Conservation (phyloP, 2,329 filamentous ascomycete species). For the Cytospora chrysosperma region DNA sequence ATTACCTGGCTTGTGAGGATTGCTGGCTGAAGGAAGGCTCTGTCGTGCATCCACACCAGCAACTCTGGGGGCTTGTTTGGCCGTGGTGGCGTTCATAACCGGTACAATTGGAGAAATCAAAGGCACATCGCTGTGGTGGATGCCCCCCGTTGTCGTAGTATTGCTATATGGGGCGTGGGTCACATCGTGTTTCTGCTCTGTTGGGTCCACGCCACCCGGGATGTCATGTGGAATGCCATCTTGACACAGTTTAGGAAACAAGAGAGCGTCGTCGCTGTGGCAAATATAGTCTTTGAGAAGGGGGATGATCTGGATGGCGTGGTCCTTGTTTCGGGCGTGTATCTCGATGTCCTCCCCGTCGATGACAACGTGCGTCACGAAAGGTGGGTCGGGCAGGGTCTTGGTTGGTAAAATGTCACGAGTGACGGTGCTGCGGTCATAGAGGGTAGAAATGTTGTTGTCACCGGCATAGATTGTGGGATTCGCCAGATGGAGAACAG, state of each 20-base stretch:
- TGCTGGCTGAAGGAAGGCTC: too few relatives aligned
- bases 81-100: too few relatives aligned
- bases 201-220: neutral
- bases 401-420: neutral
- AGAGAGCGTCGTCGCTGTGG: neutral
- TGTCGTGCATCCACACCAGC: too few relatives aligned
- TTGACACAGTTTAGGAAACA: neutral
- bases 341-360: constrained; percentile 2
- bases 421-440: neutral
- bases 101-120: too few relatives aligned
- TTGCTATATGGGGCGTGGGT: neutral
- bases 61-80: too few relatives aligned
- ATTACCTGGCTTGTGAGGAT: too few relatives aligned
- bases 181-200: neutral
- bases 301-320: neutral
- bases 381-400: neutral
- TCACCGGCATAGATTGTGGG: neutral
- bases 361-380: neutral
- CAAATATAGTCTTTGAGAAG: neutral
- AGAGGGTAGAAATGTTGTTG: neutral
- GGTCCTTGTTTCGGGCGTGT: neutral
- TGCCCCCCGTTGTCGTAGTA: neutral
- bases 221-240: neutral
- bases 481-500: neutral
- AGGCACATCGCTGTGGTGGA: neutral